Evolutionary conservation across 2,329 filamentous ascomycete genomes (phyloP), one percentile per base, ranked within the genome.

Genomic region (Microdochium bolleyi): DNA sequence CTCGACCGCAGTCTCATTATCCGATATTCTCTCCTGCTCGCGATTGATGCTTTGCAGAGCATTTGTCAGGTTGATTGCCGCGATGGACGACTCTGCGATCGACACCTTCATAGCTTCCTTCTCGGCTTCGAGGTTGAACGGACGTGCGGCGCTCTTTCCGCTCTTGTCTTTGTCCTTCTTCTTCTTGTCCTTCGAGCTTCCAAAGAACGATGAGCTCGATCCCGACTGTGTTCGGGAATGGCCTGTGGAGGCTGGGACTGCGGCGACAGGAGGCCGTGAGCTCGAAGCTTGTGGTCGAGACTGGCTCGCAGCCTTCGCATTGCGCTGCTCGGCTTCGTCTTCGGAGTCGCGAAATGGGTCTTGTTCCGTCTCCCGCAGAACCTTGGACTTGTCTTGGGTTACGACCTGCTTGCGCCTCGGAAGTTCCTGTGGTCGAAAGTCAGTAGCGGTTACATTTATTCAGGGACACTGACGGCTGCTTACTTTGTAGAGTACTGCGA

Each of bases 61-160:
- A 64, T 99, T 97, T 64, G 86, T 78, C 38, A 99, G 76, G 65
- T 95, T 96, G 0, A 89, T 96, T n/a, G 90, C 86, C 3, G 91
- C 89, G 38, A 97, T 88, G 1, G 89, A 92, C 0, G 92, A 84
- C 49, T 92, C 89, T 2, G 92, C 94, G 57, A 99, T 91, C n/a
- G 86, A 83, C 56, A 86, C 83, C 58, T 96, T 86, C 74, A 99
- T 91, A 55, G 87, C 79, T 1, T 88, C 88, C 67, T 92, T 92
- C 68, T 97, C 94, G 38, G 83, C 86, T 60, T 95, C 89, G 0
- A 97, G 76, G 64, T 88, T 89, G 74, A 97, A 96, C 0, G 82
- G 74, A 62, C 58, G 72, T 70, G 60, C 3, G 5, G 41, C 16
- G 4, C 16, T 22, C 41, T 46, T 46, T 22, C 19, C 41, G 24